phyloP scores from a whole-genome alignment of 208 protist species.

The Phytomonas sp. region DNA sequence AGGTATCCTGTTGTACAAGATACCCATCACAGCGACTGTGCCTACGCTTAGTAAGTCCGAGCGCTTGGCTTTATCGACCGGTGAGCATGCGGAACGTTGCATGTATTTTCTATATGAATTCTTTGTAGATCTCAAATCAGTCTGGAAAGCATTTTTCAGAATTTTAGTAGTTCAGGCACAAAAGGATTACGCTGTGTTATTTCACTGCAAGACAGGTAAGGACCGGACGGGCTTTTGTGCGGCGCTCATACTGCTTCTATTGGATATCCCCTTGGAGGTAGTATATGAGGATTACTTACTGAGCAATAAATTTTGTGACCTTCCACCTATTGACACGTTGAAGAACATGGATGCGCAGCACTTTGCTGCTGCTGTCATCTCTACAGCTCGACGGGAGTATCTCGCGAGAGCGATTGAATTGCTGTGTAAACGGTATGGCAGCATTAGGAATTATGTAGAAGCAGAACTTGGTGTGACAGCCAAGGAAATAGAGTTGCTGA shows the following conservation, averaged over 20 bases:
- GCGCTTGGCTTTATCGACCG: conserved; percentile 2
- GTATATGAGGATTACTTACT: conserved; percentile 36
- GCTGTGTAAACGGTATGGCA: conserved; percentile 18
- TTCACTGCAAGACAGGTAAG: conserved; percentile 56
- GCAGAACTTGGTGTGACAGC: conserved; percentile 24
- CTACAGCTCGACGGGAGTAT: conserved; percentile 23
- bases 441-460: conserved; percentile 21
- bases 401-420: conserved; percentile 18
- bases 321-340: conserved; percentile 8
- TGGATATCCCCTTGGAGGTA: conserved; percentile 20
- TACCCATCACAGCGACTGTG: conserved; percentile 15
- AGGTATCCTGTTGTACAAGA: conserved; percentile 16
- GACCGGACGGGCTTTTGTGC: conserved; percentile 34
- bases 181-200: conserved; percentile 20
- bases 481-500: conserved; percentile 14
- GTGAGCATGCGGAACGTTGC: conserved; percentile 4
- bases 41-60: conserved; percentile 9
- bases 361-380: conserved; percentile 15
- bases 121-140: conserved; percentile 20
- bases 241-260: conserved; percentile 24
- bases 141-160: conserved; percentile 16
- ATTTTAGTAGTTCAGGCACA: conserved; percentile 6
- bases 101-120: conserved; percentile 12
- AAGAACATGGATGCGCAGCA: conserved; percentile 11
- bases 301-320: conserved; percentile 19